Base-by-base conservation (phyloP, 1,284 basidiomycete species). In the Cryptococcus sp. region DNA sequence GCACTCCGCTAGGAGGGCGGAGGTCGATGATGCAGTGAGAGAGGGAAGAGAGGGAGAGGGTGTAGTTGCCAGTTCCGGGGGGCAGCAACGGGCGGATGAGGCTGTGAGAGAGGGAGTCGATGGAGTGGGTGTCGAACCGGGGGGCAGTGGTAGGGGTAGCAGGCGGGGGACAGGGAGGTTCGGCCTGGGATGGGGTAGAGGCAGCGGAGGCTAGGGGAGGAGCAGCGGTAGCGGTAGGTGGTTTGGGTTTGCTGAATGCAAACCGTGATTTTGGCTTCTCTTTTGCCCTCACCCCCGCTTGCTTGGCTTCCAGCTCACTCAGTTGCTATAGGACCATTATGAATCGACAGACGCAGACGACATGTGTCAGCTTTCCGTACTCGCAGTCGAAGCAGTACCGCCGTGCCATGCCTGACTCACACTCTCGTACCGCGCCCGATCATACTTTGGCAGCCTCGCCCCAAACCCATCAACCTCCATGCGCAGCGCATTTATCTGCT, bases 21-120 rank as follows among this genome's bases (percentile, higher is more conserved):
- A 90, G 75, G 71, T 91, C 83, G 52, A 91, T 82, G 40, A 90
- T 79, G 65, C 88, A 90, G 50, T 78, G 69, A 38, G 48, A 21
- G 8, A 74, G 59, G 38, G 62, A 38, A 4, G 55, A 46, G 16
- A 72, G 57, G 4, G 67, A 66, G 16, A 73, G 55, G 15, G 68
- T 69, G 52, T 68, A 71, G 21, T 42, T 60, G 11, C 40, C 51
- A 3, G 37, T 23, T 5, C 21, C 46, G 13, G 56, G 49, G 37
- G 39, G 5, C 33, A 49, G 33, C 9, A 46, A 24, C 40, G 48
- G 57, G 4, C 46, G 48, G 16, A 53, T 42, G 7, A 53, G 37
- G 1, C 45, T 49, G 16, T 47, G 4, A 9, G 81, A 78, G 18
- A 89, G 77, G 65, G 85, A 78, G 9, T 81, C 80, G 54, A 89